Evolutionary conservation across 2,329 filamentous ascomycete species (phyloP).

Genomic region (Zasmidium cellare): DNA sequence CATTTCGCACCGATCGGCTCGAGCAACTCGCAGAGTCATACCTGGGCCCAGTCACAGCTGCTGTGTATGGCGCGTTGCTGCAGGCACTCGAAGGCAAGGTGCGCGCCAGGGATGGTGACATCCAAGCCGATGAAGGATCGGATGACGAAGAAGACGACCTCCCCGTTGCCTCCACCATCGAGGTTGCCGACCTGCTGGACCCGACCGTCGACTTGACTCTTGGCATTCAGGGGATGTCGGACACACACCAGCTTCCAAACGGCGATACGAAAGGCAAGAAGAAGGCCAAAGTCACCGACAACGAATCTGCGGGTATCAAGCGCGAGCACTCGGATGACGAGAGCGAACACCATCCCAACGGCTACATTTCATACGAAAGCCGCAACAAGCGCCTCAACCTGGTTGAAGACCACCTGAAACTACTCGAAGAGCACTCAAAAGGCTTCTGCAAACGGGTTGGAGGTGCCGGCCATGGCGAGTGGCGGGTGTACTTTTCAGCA

Average conservation of each 20-base stretch:
- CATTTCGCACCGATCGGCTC: slow-evolving; percentile 76
- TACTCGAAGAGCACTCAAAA: slow-evolving; percentile 69
- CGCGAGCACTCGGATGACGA: slow-evolving; percentile 29
- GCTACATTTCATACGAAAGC: slow-evolving; percentile 34
- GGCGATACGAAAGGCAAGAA: slow-evolving; percentile 29
- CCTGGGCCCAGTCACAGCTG: slow-evolving; percentile 71
- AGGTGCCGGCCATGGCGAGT: slow-evolving; percentile 65
- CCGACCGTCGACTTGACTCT: slow-evolving; percentile 40
- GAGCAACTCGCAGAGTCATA: slow-evolving; percentile 69
- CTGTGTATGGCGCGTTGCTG: slow-evolving; percentile 75
- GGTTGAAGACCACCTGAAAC: slow-evolving; percentile 70
- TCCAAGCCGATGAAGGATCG: slow-evolving; percentile 39
- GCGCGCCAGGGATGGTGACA: slow-evolving; percentile 64
- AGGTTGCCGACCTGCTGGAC: slow-evolving; percentile 44
- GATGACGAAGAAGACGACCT: slow-evolving; percentile 44
- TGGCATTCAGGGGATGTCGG: slow-evolving; percentile 25
- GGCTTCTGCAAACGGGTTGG: slow-evolving; percentile 70
- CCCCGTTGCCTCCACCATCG: slow-evolving; percentile 41
- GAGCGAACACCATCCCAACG: slow-evolving; percentile 24
- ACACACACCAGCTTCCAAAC: slow-evolving; percentile 23
- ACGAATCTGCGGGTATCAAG: slow-evolving; percentile 32
- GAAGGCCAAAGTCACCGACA: slow-evolving; percentile 20
- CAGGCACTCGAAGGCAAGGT: slow-evolving; percentile 68
- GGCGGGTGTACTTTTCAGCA: slow-evolving; percentile 79
- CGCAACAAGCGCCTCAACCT: slow-evolving; percentile 51